Percentiles rank a stretch among this genome's conserved stretches.
Evolutionary conservation across 2,329 filamentous ascomycete species (phyloP).

Genomic region (Cercospora citrullina): DNA sequence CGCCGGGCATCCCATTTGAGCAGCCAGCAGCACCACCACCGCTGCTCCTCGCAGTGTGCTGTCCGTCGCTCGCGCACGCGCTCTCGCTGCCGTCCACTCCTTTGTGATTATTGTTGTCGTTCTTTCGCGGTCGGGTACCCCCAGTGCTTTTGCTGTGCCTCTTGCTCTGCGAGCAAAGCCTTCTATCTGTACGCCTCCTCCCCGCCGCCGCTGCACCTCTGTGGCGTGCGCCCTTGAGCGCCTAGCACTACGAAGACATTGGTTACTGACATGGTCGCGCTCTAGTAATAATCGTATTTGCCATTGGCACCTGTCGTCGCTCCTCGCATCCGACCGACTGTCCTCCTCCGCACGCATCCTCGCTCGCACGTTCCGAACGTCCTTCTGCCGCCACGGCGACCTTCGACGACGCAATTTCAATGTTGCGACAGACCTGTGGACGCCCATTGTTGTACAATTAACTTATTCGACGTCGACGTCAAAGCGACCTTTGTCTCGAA

Average conservation of each 20-base stretch:
- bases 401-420: neutral
- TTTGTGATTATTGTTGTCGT: conserved; percentile 22
- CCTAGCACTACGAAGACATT: neutral
- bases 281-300: conserved; percentile 17
- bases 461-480: conserved; percentile 4
- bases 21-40: conserved; percentile 12
- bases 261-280: conserved; percentile 7
- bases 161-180: conserved; percentile 27
- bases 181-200: conserved; percentile 23
- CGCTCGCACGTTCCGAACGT: neutral
- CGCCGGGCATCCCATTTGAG: conserved; percentile 9
- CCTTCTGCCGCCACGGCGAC: neutral
- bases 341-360: neutral
- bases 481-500: conserved; percentile 10
- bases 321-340: neutral
- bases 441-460: conserved; percentile 10
- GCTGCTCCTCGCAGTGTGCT: conserved; percentile 12
- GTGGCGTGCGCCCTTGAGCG: neutral
- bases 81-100: conserved; percentile 28
- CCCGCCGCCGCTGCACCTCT: conserved; percentile 3
- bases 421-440: neutral
- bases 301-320: conserved; percentile 3
- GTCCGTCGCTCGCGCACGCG: conserved; percentile 10
- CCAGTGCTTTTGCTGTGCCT: conserved; percentile 25
- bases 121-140: conserved; percentile 22